phyloP scores from a whole-genome alignment of 805 yeast genomes.

The Spathaspora sp. region DNA sequence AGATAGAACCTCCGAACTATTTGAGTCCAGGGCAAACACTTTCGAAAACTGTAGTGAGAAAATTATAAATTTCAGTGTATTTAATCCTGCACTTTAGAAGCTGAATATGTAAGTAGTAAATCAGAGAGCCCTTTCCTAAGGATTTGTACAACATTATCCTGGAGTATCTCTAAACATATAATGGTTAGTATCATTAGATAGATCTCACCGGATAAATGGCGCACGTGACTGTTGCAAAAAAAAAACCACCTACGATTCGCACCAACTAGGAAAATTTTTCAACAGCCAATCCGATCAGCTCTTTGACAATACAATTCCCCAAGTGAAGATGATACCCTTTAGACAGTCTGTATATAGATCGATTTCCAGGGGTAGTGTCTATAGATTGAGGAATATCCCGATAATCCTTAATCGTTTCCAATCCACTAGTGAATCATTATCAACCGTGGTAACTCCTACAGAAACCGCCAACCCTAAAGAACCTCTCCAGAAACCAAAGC shows the following conservation, averaged over 20 bases:
- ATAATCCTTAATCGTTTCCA: background rate
- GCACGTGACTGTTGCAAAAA: background rate
- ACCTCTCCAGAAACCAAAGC: background rate
- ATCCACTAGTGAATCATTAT: background rate
- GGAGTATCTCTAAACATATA: too few relatives aligned
- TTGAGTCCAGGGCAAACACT: too few relatives aligned
- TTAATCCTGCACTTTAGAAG: too few relatives aligned
- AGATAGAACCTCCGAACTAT: too few relatives aligned
- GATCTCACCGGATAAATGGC: too few relatives aligned
- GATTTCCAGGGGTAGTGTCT: conserved; percentile 3
- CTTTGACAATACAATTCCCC: background rate
- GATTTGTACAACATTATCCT: background rate
- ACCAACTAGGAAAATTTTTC: background rate
- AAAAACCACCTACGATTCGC: background rate
- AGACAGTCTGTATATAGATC: conserved; percentile 10
- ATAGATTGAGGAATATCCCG: background rate
- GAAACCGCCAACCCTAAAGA: background rate
- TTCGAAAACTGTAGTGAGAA: too few relatives aligned
- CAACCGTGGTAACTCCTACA: background rate
- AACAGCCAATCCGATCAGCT: background rate
- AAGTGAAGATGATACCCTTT: conserved; percentile 16
- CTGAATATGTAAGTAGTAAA: too few relatives aligned
- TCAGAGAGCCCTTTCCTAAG: too few relatives aligned
- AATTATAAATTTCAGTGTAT: too few relatives aligned
- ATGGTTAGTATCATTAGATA: background rate